These are phyloP conservation scores for Rosellinia necatrix DNA, from an alignment of 2,329 filamentous ascomycete species.

Conservation along the genomic window DNA sequence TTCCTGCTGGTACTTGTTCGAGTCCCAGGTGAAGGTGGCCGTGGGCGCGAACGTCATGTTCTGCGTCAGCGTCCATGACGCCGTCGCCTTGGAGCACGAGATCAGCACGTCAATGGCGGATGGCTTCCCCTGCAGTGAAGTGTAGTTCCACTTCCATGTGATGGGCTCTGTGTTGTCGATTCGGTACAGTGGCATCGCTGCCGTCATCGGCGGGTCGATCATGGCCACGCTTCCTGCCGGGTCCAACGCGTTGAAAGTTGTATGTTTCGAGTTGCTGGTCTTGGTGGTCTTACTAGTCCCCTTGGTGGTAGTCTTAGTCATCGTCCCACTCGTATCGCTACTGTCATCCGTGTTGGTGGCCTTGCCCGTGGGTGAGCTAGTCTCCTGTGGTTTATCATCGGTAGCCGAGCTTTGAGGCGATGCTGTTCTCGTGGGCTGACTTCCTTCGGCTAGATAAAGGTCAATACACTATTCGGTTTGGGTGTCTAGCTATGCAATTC, in stretches of 20 bases:
- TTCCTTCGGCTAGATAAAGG: conserved; percentile 1
- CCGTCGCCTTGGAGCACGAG: conserved; percentile 56
- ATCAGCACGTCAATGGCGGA: conserved; percentile 65
- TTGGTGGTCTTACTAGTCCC: conserved; percentile 36
- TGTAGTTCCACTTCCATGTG: conserved; percentile 70
- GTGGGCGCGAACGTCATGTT: conserved; percentile 64
- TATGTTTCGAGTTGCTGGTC: conserved; percentile 41
- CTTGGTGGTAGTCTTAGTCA: conserved; percentile 42
- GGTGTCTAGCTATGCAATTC: not conserved
- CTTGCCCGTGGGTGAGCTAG: conserved; percentile 12
- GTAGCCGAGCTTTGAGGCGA: conserved; percentile 10
- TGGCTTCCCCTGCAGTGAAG: conserved; percentile 60
- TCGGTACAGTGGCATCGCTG: conserved; percentile 59
- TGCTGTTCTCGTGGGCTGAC: conserved; percentile 17
- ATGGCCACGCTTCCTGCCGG: conserved; percentile 58
- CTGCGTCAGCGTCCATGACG: conserved; percentile 64
- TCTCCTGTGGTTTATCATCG: conserved; percentile 3
- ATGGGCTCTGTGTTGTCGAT: conserved; percentile 58
- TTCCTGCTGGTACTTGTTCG: conserved; percentile 53
- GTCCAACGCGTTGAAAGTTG: conserved; percentile 50
- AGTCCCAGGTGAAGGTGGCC: conserved; percentile 63
- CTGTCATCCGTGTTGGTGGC: conserved; percentile 6
- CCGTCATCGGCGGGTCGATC: conserved; percentile 53
- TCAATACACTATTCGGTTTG: not conserved
- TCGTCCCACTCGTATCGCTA: conserved; percentile 30